Conservation (phyloP, 2,329 filamentous ascomycete species). For the Cordyceps cateniannulata region DNA sequence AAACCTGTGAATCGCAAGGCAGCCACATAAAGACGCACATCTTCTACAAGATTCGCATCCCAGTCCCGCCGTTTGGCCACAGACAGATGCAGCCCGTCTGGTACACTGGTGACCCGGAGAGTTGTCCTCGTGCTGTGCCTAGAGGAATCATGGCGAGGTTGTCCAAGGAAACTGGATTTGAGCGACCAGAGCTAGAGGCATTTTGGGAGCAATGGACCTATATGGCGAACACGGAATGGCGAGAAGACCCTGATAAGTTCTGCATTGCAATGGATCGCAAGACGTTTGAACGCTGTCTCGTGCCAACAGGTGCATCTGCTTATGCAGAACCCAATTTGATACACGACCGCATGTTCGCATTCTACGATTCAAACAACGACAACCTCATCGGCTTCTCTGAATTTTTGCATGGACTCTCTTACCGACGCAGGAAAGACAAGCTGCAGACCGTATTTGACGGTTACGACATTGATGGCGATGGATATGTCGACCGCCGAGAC, state of each 20-base stretch:
- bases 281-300: conserved; percentile 86
- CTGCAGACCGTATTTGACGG: conserved; percentile 73
- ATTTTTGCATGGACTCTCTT: conserved; percentile 77
- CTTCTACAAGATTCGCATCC: conserved; percentile 92
- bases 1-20: conserved; percentile 76
- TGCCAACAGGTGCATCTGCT: conserved; percentile 73
- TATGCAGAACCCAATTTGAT: conserved; percentile 80
- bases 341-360: conserved; percentile 93
- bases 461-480: conserved; percentile 86
- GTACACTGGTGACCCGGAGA: conserved; percentile 82
- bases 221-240: conserved; percentile 80
- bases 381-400: conserved; percentile 88
- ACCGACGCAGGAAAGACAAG: conserved; percentile 60
- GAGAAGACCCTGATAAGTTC: conserved; percentile 70
- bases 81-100: conserved; percentile 75
- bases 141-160: conserved; percentile 61
- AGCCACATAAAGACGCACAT: conserved; percentile 85
- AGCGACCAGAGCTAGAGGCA: conserved; percentile 82
- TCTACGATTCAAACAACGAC: conserved; percentile 89
- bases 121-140: conserved; percentile 61
- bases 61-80: conserved; percentile 75
- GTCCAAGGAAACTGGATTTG: conserved; percentile 67
- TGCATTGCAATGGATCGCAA: conserved; percentile 81
- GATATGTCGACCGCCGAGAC: conserved; percentile 77
- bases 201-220: conserved; percentile 97